A percentile compares a stretch with the other conserved stretches of the same genome.
Evolutionary conservation across 257 asterid genomes (phyloP).

Genomic region (Solanum lycopersicoides): DNA sequence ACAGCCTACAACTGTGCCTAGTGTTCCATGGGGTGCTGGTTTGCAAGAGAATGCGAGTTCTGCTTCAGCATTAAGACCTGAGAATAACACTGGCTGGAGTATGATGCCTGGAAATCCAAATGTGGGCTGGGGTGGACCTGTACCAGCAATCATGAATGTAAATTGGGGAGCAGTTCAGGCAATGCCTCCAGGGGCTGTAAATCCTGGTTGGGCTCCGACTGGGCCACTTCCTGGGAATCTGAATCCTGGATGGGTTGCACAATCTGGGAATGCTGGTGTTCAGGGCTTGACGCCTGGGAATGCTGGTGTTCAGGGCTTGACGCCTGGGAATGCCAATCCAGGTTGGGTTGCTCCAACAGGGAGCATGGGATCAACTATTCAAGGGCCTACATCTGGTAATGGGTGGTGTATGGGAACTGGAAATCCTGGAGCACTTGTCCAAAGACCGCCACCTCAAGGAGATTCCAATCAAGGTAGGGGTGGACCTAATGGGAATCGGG

Average conservation of each 20-base stretch:
- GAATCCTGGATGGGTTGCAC: constrained; percentile 46
- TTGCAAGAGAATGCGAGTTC: constrained; percentile 27
- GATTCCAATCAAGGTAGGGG: constrained; percentile 55
- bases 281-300: constrained; percentile 30
- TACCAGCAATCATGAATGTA: constrained; percentile 33
- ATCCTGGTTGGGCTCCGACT: constrained; percentile 48
- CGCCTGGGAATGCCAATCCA: constrained; percentile 13
- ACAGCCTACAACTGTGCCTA: constrained; percentile 35
- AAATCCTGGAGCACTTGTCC: constrained; percentile 32
- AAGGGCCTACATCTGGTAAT: constrained; percentile 16
- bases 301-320: constrained; percentile 34
- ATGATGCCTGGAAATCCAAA: constrained; percentile 42
- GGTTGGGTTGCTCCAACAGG: constrained; percentile 45
- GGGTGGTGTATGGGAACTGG: constrained; percentile 23
- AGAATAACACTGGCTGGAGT: constrained; percentile 58
- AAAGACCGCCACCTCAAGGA: constrained; percentile 28
- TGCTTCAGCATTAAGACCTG: constrained; percentile 27
- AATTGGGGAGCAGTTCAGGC: constrained; percentile 49
- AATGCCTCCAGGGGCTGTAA: constrained; percentile 31
- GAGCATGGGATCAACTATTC: constrained; percentile 29
- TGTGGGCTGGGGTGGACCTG: constrained; percentile 58
- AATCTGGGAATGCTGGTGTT: constrained; percentile 26
- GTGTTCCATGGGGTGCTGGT: constrained; percentile 45
- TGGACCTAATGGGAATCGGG: constrained; percentile 34
- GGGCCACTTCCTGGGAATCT: constrained; percentile 30